Base-by-base conservation (phyloP, 2,329 filamentous ascomycete genomes). In the Pezicula neosporulosa region DNA sequence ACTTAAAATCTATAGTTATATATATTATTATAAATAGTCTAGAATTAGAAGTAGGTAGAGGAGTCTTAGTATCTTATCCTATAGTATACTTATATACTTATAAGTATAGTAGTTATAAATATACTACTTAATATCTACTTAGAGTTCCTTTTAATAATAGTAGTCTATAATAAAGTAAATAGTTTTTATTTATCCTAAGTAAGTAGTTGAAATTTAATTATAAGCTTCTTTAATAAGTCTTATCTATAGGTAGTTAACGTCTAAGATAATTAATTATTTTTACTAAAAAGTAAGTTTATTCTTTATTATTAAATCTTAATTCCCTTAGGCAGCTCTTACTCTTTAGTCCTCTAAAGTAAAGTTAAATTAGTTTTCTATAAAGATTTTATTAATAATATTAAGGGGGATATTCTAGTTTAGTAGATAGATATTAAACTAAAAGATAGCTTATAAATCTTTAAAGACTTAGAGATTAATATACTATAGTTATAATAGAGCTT, bases 1-100 rank as follows among this genome's bases (percentile, higher is more conserved):
- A 30, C 6, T 30, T 30, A 30, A 30, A 30, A 30, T 63, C 57
- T 15, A 59, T 56, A 4, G 46, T 48, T n/a, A n/a, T 1, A 63
- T 27, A 12, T 60, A 15, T 44, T 54, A 48, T 53, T 41, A 59
- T 6, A 45, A 50, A n/a, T 50, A 42, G 1, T 52, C 37, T 9
- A 47, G 53, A 12, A 60, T 48, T 12, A 51, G 49, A 4, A 57
- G 28, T 12, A 48, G 49, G 7, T 55, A 24, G 9, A 61, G 39
- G 0, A 55, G 13, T 4, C 54, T 51, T 1, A 49, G 47, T 5
- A 37, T 36, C 15, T 36, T 35, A 10, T 57, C 37, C 38, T 21
- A 27, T 15, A 13, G 33, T 18, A 16, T n/a, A 12, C 42, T n/a
- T 13, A 27, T 48, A 55, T 3, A 19, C n/a, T n/a, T n/a, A n/a